These are phyloP conservation scores for Pleurotus tuoliensis DNA, from an alignment of 768 basidiomycete genomes.

Conservation along the genomic window DNA sequence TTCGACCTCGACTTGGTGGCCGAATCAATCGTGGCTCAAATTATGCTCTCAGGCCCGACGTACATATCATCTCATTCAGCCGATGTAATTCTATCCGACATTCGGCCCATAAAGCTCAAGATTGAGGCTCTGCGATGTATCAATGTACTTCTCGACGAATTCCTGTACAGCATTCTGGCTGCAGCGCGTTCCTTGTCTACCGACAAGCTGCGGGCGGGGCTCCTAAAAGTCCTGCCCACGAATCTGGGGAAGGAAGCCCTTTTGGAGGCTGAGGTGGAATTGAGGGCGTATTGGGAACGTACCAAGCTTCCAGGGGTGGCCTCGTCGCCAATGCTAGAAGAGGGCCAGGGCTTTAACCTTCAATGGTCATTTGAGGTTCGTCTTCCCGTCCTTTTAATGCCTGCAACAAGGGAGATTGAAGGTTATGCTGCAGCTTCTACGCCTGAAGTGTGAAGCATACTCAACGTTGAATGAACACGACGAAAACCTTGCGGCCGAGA, in stretches of 20 bases:
- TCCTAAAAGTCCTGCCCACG: constrained; percentile 72
- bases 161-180: constrained; percentile 68
- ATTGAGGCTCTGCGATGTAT: constrained; percentile 71
- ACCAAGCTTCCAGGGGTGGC: constrained; percentile 36
- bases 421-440: constrained; percentile 51
- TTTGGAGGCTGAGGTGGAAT: constrained; percentile 88
- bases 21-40: constrained; percentile 9
- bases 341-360: constrained; percentile 56
- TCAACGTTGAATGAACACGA: constrained; percentile 79
- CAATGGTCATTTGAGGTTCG: constrained; percentile 75
- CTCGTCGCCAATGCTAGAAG: constrained; percentile 39
- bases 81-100: constrained; percentile 88
- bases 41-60: constrained; percentile 44
- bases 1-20: constrained; percentile 8
- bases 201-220: constrained; percentile 66
- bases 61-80: constrained; percentile 85
- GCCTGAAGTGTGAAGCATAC: constrained; percentile 86
- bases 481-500: constrained; percentile 67
- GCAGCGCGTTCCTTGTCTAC: constrained; percentile 67
- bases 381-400: constrained; percentile 12
- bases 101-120: constrained; percentile 86
- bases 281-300: constrained; percentile 85
- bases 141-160: constrained; percentile 83
- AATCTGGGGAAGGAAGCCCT: constrained; percentile 88
- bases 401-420: constrained; percentile 6